These are phyloP conservation scores for Ustilago crameri DNA, from an alignment of 1,284 basidiomycete species.

Conservation along the genomic window DNA sequence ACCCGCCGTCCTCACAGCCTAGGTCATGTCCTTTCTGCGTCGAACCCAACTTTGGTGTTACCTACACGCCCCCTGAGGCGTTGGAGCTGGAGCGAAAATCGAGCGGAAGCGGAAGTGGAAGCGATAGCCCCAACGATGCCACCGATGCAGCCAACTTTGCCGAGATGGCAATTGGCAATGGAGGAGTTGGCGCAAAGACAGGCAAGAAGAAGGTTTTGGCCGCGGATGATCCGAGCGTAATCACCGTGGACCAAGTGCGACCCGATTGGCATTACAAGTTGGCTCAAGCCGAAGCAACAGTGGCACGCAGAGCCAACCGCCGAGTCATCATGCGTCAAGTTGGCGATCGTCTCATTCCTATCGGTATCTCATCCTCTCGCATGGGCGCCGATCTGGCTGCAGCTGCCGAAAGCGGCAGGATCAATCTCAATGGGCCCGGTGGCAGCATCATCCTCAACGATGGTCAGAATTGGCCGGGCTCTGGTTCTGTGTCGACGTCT, in stretches of 20 bases:
- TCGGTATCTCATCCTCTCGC: slow-evolving; percentile 81
- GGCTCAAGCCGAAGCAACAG: slow-evolving; percentile 54
- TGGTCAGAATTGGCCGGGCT: slow-evolving; percentile 49
- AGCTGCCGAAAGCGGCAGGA: slow-evolving; percentile 48
- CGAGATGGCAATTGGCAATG: slow-evolving; percentile 55
- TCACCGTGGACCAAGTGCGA: slow-evolving; percentile 63
- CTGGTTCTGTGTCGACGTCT: slow-evolving; percentile 22
- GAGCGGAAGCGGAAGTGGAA: slow-evolving; percentile 35
- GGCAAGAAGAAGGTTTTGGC: slow-evolving; percentile 51
- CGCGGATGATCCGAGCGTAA: slow-evolving; percentile 54
- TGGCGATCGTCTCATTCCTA: slow-evolving; percentile 93
- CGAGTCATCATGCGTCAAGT: slow-evolving; percentile 98
- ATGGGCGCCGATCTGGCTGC: slow-evolving; percentile 68
- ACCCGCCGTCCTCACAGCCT: slow-evolving; percentile 59
- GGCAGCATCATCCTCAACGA: slow-evolving; percentile 66
- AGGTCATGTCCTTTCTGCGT: slow-evolving; percentile 97
- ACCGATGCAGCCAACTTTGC: slow-evolving; percentile 50
- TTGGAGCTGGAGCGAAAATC: slow-evolving; percentile 25
- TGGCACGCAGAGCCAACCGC: slow-evolving; percentile 77
- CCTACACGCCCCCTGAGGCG: slow-evolving; percentile 85
- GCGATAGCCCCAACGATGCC: slow-evolving; percentile 38
- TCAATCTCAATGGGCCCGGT: slow-evolving; percentile 60
- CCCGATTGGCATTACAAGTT: slow-evolving; percentile 65
- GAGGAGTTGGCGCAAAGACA: slow-evolving; percentile 21
- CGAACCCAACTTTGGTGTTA: slow-evolving; percentile 93